Evolutionary conservation across 2,329 filamentous ascomycete genomes (phyloP).

Genomic region (Decorospora gaudefroyi): DNA sequence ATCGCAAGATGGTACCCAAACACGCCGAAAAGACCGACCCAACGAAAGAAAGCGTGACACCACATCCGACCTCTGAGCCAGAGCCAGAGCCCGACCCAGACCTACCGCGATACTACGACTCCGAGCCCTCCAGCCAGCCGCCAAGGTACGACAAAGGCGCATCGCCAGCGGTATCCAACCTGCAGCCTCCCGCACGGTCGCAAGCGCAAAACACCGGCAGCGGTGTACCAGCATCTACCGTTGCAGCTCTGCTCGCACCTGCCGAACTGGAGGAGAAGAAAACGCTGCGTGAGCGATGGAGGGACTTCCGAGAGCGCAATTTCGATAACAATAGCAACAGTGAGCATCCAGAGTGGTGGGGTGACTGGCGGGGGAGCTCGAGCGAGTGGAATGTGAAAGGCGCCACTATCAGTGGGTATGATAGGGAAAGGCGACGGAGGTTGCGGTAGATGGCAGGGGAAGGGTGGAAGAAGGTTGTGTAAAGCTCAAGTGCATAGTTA

Average conservation of each 20-base stretch:
- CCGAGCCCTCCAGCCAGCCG: slow-evolving; percentile 12
- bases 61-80: neutral
- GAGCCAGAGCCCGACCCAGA: neutral
- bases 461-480: too few species aligned
- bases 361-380: too few species aligned
- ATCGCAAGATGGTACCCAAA: neutral
- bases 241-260: neutral
- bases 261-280: neutral
- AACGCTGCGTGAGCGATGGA: slow-evolving; percentile 2
- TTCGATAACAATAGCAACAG: neutral
- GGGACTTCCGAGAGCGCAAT: neutral
- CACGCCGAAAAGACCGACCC: neutral
- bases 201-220: neutral
- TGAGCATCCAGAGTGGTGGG: too few species aligned
- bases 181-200: neutral
- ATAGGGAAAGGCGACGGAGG: too few species aligned
- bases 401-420: too few species aligned
- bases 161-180: neutral
- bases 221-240: neutral
- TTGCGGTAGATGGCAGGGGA: too few species aligned
- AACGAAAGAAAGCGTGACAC: neutral
- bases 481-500: too few species aligned
- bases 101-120: slow-evolving; percentile 7
- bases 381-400: too few species aligned
- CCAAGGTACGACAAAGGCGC: neutral